phyloP scores from a whole-genome alignment of 345 rosid species.

The Brassica carinata region DNA sequence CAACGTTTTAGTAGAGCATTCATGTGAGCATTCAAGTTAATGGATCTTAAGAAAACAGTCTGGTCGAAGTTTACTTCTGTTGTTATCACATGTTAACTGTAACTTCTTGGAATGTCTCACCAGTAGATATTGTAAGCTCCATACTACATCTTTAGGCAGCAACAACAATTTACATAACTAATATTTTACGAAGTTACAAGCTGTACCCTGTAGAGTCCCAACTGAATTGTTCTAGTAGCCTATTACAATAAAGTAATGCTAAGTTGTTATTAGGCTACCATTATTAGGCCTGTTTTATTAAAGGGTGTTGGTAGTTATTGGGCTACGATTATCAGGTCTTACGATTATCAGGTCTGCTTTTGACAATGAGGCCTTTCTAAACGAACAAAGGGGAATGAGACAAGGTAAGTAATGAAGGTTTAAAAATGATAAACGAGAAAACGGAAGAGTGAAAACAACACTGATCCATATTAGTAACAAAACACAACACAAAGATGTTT shows the following conservation, averaged over 20 bases:
- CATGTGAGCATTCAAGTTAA: background rate
- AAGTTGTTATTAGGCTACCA: background rate
- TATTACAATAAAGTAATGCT: background rate
- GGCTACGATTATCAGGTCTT: background rate
- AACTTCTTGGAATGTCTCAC: background rate
- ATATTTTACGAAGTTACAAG: no score
- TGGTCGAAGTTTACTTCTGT: background rate
- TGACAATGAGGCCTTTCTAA: background rate
- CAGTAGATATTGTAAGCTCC: background rate
- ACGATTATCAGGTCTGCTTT: background rate
- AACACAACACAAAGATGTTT: constrained; percentile 1
- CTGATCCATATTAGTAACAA: constrained; percentile 12
- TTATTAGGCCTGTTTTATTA: background rate
- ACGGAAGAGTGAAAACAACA: constrained; percentile 13
- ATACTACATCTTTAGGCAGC: background rate
- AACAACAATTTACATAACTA: no score
- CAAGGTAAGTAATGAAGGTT: background rate
- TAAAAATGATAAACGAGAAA: background rate
- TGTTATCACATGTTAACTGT: background rate
- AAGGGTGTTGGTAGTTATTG: background rate
- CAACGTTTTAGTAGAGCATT: background rate
- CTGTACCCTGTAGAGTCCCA: no score
- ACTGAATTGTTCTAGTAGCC: background rate
- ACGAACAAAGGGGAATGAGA: background rate
- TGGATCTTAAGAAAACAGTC: background rate